phyloP scores from a whole-genome alignment of 257 asterid species.

The Nicotiana tabacum region DNA sequence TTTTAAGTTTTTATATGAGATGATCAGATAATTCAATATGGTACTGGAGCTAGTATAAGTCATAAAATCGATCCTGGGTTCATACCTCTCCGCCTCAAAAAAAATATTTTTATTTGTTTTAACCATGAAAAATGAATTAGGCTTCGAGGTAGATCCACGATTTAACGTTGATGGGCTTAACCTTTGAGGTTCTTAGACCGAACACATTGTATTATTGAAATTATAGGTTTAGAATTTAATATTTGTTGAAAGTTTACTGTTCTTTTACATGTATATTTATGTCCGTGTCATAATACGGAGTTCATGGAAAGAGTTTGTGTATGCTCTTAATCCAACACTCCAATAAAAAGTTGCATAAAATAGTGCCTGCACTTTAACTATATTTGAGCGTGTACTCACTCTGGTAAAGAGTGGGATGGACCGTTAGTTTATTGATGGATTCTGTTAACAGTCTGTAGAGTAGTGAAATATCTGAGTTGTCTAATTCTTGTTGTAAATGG shows the following conservation, averaged over 20 bases:
- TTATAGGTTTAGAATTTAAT: not conserved
- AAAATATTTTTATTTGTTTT: not conserved
- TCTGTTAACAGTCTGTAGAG: not conserved
- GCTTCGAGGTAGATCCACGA: not conserved
- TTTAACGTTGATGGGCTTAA: not conserved
- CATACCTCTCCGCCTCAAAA: not conserved
- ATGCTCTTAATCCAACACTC: not conserved
- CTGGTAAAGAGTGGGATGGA: not conserved
- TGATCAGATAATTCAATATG: not conserved
- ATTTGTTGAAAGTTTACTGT: not conserved
- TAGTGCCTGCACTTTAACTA: not conserved
- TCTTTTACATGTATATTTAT: not conserved
- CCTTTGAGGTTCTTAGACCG: too few species aligned
- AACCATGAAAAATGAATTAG: not conserved
- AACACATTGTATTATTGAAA: too few species aligned
- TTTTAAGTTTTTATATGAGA: not conserved
- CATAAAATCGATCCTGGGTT: not conserved
- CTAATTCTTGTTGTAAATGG: not conserved
- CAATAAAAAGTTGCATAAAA: not conserved
- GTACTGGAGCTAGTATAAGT: not conserved
- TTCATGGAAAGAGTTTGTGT: not conserved
- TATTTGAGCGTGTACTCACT: not conserved
- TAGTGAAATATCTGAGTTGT: not conserved
- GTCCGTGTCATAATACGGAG: not conserved
- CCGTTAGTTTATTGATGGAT: not conserved